Percentiles rank a stretch among this genome's conserved stretches.
Conservation (phyloP, 345 rosid species). For the Brassica cretica region DNA sequence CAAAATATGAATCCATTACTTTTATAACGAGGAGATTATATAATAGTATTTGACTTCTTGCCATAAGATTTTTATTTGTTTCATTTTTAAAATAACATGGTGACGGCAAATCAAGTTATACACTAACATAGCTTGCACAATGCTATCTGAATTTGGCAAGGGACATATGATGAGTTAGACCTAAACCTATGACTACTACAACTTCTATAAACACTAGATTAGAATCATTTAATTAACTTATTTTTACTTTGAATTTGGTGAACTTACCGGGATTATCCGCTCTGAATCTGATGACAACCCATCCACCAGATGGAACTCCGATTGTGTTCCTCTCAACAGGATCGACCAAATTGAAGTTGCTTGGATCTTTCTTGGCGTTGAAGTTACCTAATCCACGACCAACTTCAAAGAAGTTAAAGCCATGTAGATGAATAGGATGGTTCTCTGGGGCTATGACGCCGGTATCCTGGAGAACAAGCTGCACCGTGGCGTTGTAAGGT, state of each 20-base stretch:
- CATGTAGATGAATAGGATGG: slow-evolving; percentile 88
- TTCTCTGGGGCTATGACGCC: slow-evolving; percentile 76
- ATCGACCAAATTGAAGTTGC: slow-evolving; percentile 75
- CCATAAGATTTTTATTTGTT: background rate
- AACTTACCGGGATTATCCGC: slow-evolving; percentile 89
- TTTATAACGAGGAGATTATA: background rate
- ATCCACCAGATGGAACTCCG: slow-evolving; percentile 92
- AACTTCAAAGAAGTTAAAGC: slow-evolving; percentile 78
- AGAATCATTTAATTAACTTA: background rate
- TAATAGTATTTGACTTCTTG: background rate
- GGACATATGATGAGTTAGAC: background rate
- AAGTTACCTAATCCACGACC: slow-evolving; percentile 82
- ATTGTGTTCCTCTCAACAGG: slow-evolving; percentile 95
- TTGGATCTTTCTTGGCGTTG: slow-evolving; percentile 57
- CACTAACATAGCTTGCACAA: background rate
- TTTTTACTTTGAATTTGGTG: background rate
- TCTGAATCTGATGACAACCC: slow-evolving; percentile 81
- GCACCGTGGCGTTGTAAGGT: slow-evolving; percentile 69
- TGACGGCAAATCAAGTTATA: background rate
- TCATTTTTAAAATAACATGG: background rate
- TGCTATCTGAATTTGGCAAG: background rate
- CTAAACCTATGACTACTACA: background rate
- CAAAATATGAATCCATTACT: background rate
- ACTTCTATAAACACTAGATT: background rate
- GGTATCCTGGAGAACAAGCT: slow-evolving; percentile 85